Conservation (phyloP, 495 filamentous ascomycete genomes). For the Penicillium ochrochloron region DNA sequence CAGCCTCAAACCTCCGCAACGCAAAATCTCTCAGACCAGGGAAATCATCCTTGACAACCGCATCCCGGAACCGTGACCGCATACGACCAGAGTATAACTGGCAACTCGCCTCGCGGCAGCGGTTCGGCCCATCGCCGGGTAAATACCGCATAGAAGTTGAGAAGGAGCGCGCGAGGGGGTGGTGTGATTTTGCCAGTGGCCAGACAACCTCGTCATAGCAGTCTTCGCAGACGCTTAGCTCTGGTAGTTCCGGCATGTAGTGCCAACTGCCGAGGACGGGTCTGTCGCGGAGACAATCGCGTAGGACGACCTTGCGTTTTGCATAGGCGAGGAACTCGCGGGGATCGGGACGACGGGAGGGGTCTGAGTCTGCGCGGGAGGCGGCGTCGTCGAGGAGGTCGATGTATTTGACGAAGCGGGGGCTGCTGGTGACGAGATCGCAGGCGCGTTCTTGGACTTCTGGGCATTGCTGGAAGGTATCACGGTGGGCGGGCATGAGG, state of each 20-base stretch:
- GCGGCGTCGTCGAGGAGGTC: conserved; percentile 62
- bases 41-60: conserved; percentile 62
- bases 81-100: conserved; percentile 79
- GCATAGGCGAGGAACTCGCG: conserved; percentile 55
- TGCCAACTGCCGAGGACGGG: conserved; percentile 60
- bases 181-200: conserved; percentile 58
- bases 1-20: conserved; percentile 47
- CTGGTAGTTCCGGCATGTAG: conserved; percentile 63
- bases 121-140: conserved; percentile 51
- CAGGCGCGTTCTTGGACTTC: conserved; percentile 46
- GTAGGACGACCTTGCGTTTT: conserved; percentile 52
- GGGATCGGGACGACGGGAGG: conserved; percentile 48
- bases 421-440: conserved; percentile 54
- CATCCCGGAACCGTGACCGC: conserved; percentile 64
- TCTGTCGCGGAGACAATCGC: conserved; percentile 60
- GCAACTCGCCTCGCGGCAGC: conserved; percentile 60
- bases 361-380: conserved; percentile 44
- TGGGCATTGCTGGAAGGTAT: conserved; percentile 49
- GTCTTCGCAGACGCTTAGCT: conserved; percentile 71
- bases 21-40: conserved; percentile 47
- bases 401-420: conserved; percentile 64
- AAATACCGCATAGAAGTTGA: conserved; percentile 48
- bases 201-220: conserved; percentile 73
- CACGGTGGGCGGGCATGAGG: conserved; percentile 54
- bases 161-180: conserved; percentile 62